These are phyloP conservation scores for Suillus sp. DNA, from an alignment of 768 basidiomycete genomes.

Conservation along the genomic window DNA sequence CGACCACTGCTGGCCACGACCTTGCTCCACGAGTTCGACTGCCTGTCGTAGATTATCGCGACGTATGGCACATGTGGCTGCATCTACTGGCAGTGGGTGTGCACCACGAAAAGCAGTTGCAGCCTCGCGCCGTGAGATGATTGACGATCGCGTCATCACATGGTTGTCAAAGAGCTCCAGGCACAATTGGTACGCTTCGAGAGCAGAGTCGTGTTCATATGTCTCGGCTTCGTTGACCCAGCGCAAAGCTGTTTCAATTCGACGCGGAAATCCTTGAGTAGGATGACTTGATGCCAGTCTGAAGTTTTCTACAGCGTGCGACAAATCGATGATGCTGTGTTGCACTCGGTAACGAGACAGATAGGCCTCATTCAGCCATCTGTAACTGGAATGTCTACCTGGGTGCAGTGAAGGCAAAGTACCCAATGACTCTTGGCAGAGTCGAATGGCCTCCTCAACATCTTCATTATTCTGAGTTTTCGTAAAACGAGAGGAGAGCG, in stretches of 20 bases:
- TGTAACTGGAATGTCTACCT: rapidly evolving
- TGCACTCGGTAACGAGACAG: background rate
- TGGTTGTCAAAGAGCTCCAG: background rate
- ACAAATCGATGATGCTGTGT: background rate
- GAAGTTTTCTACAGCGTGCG: background rate
- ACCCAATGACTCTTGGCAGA: background rate
- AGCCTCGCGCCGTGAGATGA: background rate
- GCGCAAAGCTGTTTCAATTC: too few species aligned
- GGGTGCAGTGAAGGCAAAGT: background rate
- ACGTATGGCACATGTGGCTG: background rate
- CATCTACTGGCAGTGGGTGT: background rate
- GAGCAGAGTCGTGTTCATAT: too few species aligned
- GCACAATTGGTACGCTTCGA: background rate
- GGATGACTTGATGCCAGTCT: background rate
- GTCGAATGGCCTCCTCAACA: background rate
- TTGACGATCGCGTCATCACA: background rate
- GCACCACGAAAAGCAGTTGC: background rate
- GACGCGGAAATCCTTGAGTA: background rate
- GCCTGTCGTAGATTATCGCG: background rate
- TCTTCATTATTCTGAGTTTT: background rate
- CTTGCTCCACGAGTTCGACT: background rate
- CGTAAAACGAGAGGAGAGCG: background rate
- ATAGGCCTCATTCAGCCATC: rapidly evolving
- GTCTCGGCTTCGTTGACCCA: too few species aligned
- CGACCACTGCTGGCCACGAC: background rate